phyloP scores from a whole-genome alignment of 108 stramenopile species.

The Bacterosira constricta region DNA sequence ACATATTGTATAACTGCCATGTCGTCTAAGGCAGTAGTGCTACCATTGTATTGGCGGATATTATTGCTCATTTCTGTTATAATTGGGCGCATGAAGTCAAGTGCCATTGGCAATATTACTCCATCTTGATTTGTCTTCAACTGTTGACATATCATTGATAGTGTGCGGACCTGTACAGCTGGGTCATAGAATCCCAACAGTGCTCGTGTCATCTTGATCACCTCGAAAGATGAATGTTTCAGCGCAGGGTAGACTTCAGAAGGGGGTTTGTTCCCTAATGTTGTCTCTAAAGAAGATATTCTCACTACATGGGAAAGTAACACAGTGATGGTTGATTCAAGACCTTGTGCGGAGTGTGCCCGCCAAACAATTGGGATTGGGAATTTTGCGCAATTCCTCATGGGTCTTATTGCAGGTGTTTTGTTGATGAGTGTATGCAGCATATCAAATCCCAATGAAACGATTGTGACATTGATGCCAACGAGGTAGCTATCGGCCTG shows the following conservation, averaged over 20 bases:
- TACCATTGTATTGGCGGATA: not conserved
- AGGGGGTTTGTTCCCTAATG: not conserved
- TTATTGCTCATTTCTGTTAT: constrained; percentile 5
- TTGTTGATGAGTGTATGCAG: constrained; percentile 15
- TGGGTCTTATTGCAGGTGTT: constrained; percentile 5
- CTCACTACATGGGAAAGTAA: constrained; percentile 29
- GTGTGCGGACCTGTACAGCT: constrained; percentile 1
- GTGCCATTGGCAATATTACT: constrained; percentile 21
- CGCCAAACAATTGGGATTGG: not conserved
- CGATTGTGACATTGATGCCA: not conserved
- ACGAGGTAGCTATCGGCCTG: not conserved
- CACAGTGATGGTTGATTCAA: constrained; percentile 12
- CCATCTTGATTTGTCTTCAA: not conserved
- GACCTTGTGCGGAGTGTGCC: constrained; percentile 1
- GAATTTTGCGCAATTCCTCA: not conserved
- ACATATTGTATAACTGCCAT: constrained; percentile 4
- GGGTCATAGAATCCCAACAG: constrained; percentile 17
- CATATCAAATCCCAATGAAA: constrained; percentile 28
- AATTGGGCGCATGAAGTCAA: constrained; percentile 34
- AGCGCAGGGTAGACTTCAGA: not conserved
- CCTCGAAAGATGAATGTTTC: constrained; percentile 26
- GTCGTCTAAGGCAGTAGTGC: not conserved
- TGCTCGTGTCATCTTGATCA: constrained; percentile 22
- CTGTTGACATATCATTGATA: constrained; percentile 9
- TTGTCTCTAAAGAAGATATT: constrained; percentile 11